Conservation (phyloP, 306 rosid genomes). For the Cucurbita maxima region DNA sequence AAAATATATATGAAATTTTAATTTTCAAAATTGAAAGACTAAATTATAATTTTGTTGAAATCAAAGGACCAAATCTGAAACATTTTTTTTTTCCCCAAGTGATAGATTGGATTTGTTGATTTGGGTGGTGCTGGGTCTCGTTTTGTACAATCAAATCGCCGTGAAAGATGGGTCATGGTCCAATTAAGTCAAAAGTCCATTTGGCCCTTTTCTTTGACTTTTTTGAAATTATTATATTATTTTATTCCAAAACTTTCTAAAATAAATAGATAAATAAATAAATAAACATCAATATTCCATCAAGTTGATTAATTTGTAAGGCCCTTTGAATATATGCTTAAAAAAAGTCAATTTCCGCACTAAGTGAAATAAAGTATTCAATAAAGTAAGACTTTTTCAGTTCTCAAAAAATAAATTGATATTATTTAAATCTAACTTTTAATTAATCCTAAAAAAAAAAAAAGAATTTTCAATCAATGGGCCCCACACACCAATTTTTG, state of each 20-base stretch:
- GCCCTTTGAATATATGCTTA: background rate
- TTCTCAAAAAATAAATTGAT: background rate
- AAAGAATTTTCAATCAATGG: background rate
- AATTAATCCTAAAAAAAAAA: background rate
- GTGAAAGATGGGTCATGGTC: background rate
- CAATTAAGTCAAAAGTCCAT: background rate
- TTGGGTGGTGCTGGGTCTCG: too few species aligned
- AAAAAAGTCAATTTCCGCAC: background rate
- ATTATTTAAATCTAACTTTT: background rate
- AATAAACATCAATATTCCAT: background rate
- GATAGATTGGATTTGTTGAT: too few species aligned
- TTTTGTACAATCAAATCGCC: background rate
- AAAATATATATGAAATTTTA: too few species aligned
- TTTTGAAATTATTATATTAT: background rate
- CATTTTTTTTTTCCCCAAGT: too few species aligned
- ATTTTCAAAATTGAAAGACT: too few species aligned
- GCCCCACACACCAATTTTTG: background rate
- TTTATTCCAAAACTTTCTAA: background rate
- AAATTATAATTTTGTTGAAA: too few species aligned
- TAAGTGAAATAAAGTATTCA: background rate
- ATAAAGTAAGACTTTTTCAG: background rate
- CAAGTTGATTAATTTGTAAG: background rate
- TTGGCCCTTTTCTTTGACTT: background rate
- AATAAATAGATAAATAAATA: background rate
- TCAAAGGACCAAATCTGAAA: too few species aligned